These are phyloP conservation scores for Alisma plantagoaquatica DNA, from an alignment of 106 monocot species.

Conservation along the genomic window DNA sequence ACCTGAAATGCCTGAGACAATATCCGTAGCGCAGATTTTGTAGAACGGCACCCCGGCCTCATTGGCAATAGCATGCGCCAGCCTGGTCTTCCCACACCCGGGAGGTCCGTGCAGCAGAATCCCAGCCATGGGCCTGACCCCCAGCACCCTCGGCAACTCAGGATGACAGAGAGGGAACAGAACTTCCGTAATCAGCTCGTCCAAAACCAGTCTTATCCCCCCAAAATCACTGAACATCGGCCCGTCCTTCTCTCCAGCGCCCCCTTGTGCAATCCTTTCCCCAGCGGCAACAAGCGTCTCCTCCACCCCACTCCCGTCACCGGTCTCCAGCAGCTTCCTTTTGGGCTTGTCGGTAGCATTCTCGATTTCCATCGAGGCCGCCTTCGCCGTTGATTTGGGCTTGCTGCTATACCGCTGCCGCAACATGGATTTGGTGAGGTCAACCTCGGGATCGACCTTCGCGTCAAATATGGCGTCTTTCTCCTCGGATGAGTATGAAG, in stretches of 20 bases:
- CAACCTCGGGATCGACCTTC: slow-evolving; percentile 42
- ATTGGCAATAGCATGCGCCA: slow-evolving; percentile 92
- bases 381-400: slow-evolving; percentile 5
- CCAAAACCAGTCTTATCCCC: slow-evolving; percentile 55
- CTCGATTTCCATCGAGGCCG: slow-evolving; percentile 49
- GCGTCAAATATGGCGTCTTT: slow-evolving; percentile 35
- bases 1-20: slow-evolving; percentile 92
- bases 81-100: slow-evolving; percentile 90
- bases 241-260: slow-evolving; percentile 12
- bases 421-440: slow-evolving; percentile 61
- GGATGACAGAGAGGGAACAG: slow-evolving; percentile 77
- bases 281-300: slow-evolving; percentile 1
- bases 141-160: slow-evolving; percentile 43
- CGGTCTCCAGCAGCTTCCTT: not conserved
- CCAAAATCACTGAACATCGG: slow-evolving; percentile 82
- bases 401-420: slow-evolving; percentile 25
- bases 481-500: slow-evolving; percentile 21
- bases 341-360: slow-evolving; percentile 19
- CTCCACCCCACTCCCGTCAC: not conserved
- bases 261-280: not conserved
- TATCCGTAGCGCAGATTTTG: slow-evolving; percentile 71
- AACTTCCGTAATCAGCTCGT: slow-evolving; percentile 78
- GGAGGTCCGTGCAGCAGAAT: slow-evolving; percentile 86
- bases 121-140: slow-evolving; percentile 66
- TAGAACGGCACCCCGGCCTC: slow-evolving; percentile 88